Evolutionary conservation across 2,329 filamentous ascomycete genomes (phyloP).

Genomic region (Venturia aucupariae): DNA sequence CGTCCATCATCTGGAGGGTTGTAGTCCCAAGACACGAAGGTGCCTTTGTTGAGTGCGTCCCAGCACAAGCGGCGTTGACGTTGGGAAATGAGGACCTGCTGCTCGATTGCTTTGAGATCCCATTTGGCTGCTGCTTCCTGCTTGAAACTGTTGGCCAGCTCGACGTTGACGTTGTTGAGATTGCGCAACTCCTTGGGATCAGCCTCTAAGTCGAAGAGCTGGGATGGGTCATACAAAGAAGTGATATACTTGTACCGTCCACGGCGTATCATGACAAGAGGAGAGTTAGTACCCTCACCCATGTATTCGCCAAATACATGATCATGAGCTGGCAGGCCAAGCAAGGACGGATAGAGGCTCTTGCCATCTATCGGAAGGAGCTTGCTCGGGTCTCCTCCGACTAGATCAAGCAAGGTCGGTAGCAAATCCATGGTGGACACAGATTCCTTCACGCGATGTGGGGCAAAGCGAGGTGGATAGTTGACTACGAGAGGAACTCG

Average conservation of each 20-base stretch:
- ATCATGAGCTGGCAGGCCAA: conserved; percentile 60
- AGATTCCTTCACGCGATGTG: conserved; percentile 69
- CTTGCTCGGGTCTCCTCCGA: conserved; percentile 56
- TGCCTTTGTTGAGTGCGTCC: conserved; percentile 69
- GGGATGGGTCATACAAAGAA: conserved; percentile 73
- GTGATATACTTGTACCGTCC: conserved; percentile 86
- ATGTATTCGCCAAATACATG: conserved; percentile 95
- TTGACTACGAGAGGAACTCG: conserved; percentile 82
- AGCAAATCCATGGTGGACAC: conserved; percentile 88
- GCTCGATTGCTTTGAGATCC: conserved; percentile 71
- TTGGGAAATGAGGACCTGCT: conserved; percentile 66
- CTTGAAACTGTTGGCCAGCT: conserved; percentile 52
- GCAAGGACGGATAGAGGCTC: conserved; percentile 70
- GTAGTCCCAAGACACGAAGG: conserved; percentile 72
- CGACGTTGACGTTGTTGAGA: conserved; percentile 41
- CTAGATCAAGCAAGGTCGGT: conserved; percentile 67
- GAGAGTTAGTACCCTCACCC: conserved; percentile 80
- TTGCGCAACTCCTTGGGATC: conserved; percentile 75
- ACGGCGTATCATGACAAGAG: conserved; percentile 88
- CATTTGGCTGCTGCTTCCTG: conserved; percentile 66
- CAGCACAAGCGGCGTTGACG: conserved; percentile 70
- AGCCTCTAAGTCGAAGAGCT: conserved; percentile 68
- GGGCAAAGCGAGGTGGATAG: conserved; percentile 64
- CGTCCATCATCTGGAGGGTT: conserved; percentile 63
- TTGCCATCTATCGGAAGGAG: conserved; percentile 78